Conservation (phyloP, 768 basidiomycete genomes). For the Nidularia pulvinata region DNA sequence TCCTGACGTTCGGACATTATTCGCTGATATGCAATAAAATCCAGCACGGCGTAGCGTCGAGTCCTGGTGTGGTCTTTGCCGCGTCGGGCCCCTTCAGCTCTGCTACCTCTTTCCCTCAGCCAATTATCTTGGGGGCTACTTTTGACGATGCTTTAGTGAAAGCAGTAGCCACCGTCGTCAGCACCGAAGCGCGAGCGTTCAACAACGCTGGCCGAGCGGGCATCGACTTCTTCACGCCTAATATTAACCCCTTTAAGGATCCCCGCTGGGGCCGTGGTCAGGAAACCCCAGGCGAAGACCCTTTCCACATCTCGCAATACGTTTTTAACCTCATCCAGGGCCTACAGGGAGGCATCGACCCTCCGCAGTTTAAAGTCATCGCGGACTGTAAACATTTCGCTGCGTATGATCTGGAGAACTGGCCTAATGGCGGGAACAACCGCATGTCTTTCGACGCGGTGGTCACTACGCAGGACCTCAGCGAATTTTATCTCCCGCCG, state of each 20-base stretch:
- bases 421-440: conserved; percentile 37
- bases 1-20: background rate
- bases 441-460: conserved; percentile 52
- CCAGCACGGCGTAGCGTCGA: conserved; percentile 54
- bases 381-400: conserved; percentile 65
- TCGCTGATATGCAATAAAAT: background rate
- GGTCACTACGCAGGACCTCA: conserved; percentile 54
- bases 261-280: conserved; percentile 65
- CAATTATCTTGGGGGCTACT: conserved; percentile 52
- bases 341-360: conserved; percentile 57
- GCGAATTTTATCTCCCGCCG: conserved; percentile 52
- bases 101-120: conserved; percentile 60
- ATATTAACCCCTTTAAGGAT: conserved; percentile 59
- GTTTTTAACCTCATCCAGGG: conserved; percentile 53
- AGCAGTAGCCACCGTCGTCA: conserved; percentile 45
- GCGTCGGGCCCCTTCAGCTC: conserved; percentile 49
- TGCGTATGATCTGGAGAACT: conserved; percentile 57
- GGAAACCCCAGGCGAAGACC: conserved; percentile 64
- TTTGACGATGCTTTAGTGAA: conserved; percentile 56
- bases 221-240: conserved; percentile 57
- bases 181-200: conserved; percentile 59
- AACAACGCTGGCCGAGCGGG: conserved; percentile 54
- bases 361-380: conserved; percentile 48
- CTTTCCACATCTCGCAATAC: conserved; percentile 51
- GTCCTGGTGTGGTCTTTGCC: conserved; percentile 53